Evolutionary conservation across 495 filamentous ascomycete genomes (phyloP).

Genomic region (Penicillium lagena): DNA sequence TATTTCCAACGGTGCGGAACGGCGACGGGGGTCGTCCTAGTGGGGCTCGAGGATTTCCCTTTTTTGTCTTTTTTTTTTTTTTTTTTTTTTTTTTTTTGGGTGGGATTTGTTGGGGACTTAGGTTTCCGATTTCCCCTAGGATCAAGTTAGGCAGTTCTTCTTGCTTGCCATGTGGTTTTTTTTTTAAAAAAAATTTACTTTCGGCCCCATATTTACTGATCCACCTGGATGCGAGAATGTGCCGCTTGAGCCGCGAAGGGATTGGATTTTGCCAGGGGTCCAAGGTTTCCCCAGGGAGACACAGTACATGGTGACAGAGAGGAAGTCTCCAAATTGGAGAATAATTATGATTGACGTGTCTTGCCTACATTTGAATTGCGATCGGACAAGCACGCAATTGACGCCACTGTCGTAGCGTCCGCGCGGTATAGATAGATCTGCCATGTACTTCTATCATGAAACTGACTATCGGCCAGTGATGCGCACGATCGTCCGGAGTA

Average conservation of each 20-base stretch:
- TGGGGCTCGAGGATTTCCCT: slow-evolving; percentile 10
- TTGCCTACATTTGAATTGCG: neutral
- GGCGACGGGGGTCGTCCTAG: slow-evolving; percentile 7
- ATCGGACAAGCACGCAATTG: slow-evolving; percentile 15
- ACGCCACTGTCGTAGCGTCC: slow-evolving; percentile 4
- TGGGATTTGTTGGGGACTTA: neutral
- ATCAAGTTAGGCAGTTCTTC: no score
- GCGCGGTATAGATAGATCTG: slow-evolving; percentile 6
- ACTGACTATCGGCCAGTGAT: slow-evolving; percentile 14
- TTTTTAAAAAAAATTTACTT: neutral
- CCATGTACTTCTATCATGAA: slow-evolving; percentile 6
- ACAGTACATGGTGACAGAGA: neutral
- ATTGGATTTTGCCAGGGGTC: no score
- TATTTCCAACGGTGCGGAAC: slow-evolving; percentile 23
- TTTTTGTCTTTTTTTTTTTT: slow-evolving; percentile 6
- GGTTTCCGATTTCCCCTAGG: no score
- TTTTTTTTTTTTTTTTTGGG: neutral
- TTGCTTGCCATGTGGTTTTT: slow-evolving; percentile 5
- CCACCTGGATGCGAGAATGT: no score
- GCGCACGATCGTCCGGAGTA: slow-evolving; percentile 9
- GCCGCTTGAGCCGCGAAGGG: no score
- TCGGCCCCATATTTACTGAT: no score
- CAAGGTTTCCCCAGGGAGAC: no score
- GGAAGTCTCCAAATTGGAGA: slow-evolving; percentile 6
- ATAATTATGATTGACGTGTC: neutral